phyloP scores from a whole-genome alignment of 2,329 filamentous ascomycete species.

The Cryphonectria naterciae region DNA sequence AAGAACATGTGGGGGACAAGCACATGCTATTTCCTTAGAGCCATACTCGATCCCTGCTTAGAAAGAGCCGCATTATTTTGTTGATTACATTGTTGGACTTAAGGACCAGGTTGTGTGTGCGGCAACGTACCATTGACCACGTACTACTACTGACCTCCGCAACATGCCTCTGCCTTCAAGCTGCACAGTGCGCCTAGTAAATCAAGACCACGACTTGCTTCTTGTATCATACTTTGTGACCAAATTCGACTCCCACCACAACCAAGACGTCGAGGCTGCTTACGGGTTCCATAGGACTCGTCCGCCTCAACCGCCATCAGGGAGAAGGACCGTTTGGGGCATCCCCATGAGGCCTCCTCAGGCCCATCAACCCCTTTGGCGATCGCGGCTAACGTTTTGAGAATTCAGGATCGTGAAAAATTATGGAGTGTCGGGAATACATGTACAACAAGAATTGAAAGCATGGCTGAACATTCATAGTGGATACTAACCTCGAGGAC shows the following conservation, averaged over 20 bases:
- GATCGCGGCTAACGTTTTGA: not conserved
- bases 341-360: not conserved
- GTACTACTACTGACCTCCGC: not conserved
- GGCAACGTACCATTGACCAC: too few species aligned
- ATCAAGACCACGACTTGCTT: not conserved
- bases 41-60: not conserved
- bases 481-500: not conserved
- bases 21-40: not conserved
- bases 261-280: not conserved
- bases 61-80: not conserved
- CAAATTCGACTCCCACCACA: not conserved
- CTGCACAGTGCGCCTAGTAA: not conserved
- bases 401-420: not conserved
- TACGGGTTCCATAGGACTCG: not conserved
- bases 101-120: not conserved
- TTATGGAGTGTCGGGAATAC: not conserved
- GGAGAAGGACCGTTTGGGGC: not conserved
- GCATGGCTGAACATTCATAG: not conserved
- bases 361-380: not conserved
- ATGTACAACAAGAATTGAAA: not conserved
- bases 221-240: not conserved
- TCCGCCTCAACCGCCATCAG: not conserved
- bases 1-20: not conserved
- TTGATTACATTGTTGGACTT: not conserved
- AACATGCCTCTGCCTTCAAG: not conserved